A percentile compares a stretch with the other conserved stretches of the same genome.
phyloP scores from a whole-genome alignment of 441 rosid genomes.

The Gossypium lobatum region DNA sequence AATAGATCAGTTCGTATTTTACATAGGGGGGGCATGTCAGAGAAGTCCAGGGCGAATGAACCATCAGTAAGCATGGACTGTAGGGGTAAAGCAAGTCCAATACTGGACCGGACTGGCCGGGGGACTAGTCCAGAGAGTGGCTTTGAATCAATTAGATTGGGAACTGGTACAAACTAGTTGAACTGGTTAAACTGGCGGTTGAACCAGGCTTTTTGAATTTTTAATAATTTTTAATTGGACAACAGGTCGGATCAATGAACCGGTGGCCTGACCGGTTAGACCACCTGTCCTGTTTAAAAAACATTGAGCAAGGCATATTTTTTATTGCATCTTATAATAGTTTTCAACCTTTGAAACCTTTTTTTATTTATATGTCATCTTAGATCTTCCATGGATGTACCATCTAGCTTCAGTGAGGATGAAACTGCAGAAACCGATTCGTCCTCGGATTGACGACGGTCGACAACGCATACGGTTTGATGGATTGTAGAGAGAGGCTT shows the following conservation, averaged over 20 bases:
- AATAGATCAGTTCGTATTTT: not conserved
- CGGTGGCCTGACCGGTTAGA: too few species aligned
- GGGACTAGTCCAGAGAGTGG: too few species aligned
- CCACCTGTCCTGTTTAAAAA: too few species aligned
- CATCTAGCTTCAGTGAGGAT: conserved; percentile 63
- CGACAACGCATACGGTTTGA: not conserved
- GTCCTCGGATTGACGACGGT: conserved; percentile 31
- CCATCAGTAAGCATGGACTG: not conserved
- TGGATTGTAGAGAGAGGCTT: conserved; percentile 5
- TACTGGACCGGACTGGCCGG: too few species aligned
- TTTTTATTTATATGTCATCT: conserved; percentile 8
- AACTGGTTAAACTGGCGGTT: too few species aligned
- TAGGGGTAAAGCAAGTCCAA: too few species aligned
- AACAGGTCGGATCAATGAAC: too few species aligned
- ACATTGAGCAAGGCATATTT: not conserved
- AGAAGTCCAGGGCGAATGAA: not conserved
- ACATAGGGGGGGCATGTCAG: not conserved
- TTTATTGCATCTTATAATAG: not conserved
- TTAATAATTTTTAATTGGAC: too few species aligned
- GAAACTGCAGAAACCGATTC: conserved; percentile 59
- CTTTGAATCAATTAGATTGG: too few species aligned
- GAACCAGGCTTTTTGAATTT: too few species aligned
- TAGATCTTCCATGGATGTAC: conserved; percentile 29
- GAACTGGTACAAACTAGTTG: too few species aligned
- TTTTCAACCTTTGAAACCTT: conserved; percentile 15